Percentiles rank a stretch among this genome's conserved stretches.
phyloP scores from a whole-genome alignment of 176 grass and related monocot species.

The Avena insularis region DNA sequence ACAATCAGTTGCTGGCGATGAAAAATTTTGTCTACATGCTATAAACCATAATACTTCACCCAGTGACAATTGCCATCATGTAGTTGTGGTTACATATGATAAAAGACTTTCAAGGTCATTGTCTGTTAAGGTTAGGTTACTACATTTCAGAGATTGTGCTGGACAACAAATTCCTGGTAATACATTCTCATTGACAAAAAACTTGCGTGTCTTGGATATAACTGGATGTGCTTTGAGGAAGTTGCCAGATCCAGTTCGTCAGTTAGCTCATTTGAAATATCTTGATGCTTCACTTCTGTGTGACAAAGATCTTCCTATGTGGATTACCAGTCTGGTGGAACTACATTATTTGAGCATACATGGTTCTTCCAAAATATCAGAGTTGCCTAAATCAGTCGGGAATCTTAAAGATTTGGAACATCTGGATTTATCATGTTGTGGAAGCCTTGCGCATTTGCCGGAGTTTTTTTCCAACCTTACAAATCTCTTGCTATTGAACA shows the following conservation, averaged over 20 bases:
- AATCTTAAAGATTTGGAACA: constrained; percentile 18
- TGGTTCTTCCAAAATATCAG: constrained; percentile 20
- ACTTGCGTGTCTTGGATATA: neutral
- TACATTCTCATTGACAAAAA: constrained; percentile 13
- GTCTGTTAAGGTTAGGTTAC: neutral
- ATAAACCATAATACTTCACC: constrained; percentile 7
- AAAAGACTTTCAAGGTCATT: constrained; percentile 16
- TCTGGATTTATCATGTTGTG: constrained; percentile 26
- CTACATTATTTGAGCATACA: constrained; percentile 12
- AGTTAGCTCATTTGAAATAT: neutral
- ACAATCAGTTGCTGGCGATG: constrained; percentile 6
- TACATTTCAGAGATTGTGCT: neutral
- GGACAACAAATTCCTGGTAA: neutral
- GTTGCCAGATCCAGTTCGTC: neutral
- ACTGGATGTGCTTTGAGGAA: constrained; percentile 1
- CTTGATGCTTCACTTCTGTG: constrained; percentile 6
- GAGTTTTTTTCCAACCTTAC: constrained; percentile 4
- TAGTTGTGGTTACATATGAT: constrained; percentile 29
- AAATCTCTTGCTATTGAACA: neutral
- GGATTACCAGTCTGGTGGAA: neutral
- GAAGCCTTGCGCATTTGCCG: neutral
- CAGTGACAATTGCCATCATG: neutral
- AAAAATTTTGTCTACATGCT: neutral
- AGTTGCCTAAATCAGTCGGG: neutral
- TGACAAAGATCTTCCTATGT: constrained; percentile 7